Evolutionary conservation across 306 rosid species (phyloP).

Genomic region (Cucumis cinereus): DNA sequence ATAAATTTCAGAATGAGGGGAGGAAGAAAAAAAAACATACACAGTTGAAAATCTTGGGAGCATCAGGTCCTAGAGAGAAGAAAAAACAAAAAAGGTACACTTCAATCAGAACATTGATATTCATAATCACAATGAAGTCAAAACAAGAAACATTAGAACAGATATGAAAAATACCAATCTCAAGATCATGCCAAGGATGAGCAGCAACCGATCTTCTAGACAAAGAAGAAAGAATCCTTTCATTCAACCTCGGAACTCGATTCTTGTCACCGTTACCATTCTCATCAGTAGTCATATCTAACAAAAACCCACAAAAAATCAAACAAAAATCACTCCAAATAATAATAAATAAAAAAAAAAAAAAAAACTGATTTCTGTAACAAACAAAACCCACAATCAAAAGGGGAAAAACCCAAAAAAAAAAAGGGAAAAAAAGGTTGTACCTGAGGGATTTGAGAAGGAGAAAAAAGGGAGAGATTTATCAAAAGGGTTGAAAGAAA

Average conservation of each 20-base stretch:
- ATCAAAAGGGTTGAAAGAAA: neutral
- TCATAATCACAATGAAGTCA: neutral
- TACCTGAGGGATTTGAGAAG: neutral
- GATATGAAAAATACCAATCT: conserved; percentile 49
- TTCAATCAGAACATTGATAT: neutral
- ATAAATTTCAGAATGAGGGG: neutral
- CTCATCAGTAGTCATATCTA: conserved; percentile 36
- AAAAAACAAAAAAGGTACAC: neutral
- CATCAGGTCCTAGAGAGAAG: conserved; percentile 59
- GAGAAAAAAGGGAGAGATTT: neutral
- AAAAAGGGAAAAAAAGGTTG: neutral
- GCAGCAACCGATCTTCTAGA: conserved; percentile 94
- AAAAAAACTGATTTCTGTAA: too few species aligned
- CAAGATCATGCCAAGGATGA: conserved; percentile 99
- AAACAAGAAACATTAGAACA: neutral
- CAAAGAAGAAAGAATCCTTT: conserved; percentile 85
- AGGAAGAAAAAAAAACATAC: conserved; percentile 28
- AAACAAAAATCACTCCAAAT: neutral
- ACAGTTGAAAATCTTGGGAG: conserved; percentile 61
- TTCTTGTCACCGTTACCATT: neutral
- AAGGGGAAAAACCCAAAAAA: too few species aligned
- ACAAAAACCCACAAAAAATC: neutral
- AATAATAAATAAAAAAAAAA: too few species aligned
- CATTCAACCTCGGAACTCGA: conserved; percentile 48
- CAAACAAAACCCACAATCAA: neutral